Evolutionary conservation across 345 rosid genomes (phyloP).

Genomic region (Rhizophora mangle): DNA sequence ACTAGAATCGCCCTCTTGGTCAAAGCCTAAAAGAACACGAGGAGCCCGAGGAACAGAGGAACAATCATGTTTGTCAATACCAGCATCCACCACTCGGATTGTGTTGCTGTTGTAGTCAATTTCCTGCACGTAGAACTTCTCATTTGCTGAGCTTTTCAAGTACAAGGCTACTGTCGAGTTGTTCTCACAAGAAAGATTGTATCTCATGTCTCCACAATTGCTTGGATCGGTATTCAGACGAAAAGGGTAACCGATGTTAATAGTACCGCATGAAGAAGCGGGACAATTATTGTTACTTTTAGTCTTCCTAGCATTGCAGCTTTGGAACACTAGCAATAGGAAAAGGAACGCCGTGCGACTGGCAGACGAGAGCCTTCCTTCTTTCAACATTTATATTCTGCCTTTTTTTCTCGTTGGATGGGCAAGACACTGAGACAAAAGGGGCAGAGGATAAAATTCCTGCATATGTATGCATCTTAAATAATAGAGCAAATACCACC

Average conservation of each 20-base stretch:
- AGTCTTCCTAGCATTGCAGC: too few species aligned
- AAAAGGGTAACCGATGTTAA: constrained; percentile 1
- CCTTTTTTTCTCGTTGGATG: too few species aligned
- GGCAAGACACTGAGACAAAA: too few species aligned
- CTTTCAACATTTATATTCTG: too few species aligned
- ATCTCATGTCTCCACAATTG: not conserved
- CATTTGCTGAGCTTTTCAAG: too few species aligned
- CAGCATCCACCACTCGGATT: constrained; percentile 9
- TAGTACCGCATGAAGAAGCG: not conserved
- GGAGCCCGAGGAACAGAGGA: constrained; percentile 6
- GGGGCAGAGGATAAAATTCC: too few species aligned
- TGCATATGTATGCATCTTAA: too few species aligned
- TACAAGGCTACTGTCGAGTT: not conserved
- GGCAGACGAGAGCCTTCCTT: too few species aligned
- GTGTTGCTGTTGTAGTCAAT: constrained; percentile 1
- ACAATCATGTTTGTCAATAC: not conserved
- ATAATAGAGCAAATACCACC: too few species aligned
- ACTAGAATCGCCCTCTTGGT: too few species aligned
- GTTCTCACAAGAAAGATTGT: constrained; percentile 5
- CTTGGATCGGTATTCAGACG: constrained; percentile 8
- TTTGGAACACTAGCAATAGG: too few species aligned
- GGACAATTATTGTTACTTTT: not conserved
- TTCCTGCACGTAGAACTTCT: constrained; percentile 3
- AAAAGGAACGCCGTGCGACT: too few species aligned
- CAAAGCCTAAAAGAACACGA: not conserved